A percentile compares a stretch with the other conserved stretches of the same genome.
Conservation (phyloP, 129 eudicot species). For the Apium graveolens region DNA sequence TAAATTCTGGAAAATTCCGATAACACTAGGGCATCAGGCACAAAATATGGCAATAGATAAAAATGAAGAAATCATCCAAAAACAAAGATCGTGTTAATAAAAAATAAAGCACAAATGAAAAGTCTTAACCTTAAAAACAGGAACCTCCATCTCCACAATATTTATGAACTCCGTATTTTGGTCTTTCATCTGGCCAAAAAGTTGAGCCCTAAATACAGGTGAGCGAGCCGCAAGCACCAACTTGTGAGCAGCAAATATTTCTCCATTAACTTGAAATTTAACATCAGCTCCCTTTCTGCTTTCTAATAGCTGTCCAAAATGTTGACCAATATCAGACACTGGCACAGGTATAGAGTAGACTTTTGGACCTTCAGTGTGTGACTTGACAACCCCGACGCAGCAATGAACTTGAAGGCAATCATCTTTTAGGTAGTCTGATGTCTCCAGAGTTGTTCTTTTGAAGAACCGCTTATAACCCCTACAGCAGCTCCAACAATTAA, state of each 20-base stretch:
- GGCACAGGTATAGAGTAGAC: slow-evolving; percentile 59
- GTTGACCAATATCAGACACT: slow-evolving; percentile 78
- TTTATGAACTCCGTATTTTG: slow-evolving; percentile 48
- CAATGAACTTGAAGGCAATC: slow-evolving; percentile 87
- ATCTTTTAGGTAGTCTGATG: slow-evolving; percentile 77
- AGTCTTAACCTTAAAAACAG: slow-evolving; percentile 66
- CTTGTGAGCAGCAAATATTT: slow-evolving; percentile 69
- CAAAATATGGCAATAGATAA: background rate
- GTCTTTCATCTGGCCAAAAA: slow-evolving; percentile 92
- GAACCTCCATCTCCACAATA: slow-evolving; percentile 68
- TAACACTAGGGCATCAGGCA: background rate
- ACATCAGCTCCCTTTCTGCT: slow-evolving; percentile 63
- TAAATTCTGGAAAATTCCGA: background rate
- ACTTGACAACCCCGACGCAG: slow-evolving; percentile 83
- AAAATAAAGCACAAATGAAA: background rate
- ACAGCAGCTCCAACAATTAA: slow-evolving; percentile 20
- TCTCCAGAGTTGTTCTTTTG: slow-evolving; percentile 58
- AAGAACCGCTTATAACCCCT: slow-evolving; percentile 92
- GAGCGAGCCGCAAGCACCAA: slow-evolving; percentile 90
- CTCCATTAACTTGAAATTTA: slow-evolving; percentile 67
- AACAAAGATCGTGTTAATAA: background rate
- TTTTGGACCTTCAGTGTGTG: slow-evolving; percentile 73
- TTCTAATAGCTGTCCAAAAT: slow-evolving; percentile 83
- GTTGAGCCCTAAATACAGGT: slow-evolving; percentile 91
- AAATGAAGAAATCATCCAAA: background rate